A percentile compares a stretch with the other conserved stretches of the same genome.
Conservation (phyloP, 345 rosid genomes). For the Erysimum cheiranthoides region DNA sequence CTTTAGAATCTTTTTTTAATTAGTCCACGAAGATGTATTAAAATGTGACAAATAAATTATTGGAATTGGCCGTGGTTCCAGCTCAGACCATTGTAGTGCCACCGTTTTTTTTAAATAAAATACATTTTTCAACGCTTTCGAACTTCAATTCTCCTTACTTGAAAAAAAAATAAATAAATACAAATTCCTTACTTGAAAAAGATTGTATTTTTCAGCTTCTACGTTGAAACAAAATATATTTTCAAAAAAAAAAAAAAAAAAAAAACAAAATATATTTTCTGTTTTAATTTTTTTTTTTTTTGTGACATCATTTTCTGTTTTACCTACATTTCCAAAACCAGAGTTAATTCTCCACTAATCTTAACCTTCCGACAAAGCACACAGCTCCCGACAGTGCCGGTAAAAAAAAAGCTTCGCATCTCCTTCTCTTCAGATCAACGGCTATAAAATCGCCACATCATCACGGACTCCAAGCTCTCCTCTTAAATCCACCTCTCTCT, state of each 20-base stretch:
- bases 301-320: too few species aligned
- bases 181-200: too few species aligned
- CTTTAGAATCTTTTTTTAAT: too few species aligned
- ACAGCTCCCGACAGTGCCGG: conserved; percentile 33
- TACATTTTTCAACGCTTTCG: neutral
- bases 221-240: too few species aligned
- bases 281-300: too few species aligned
- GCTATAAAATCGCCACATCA: neutral
- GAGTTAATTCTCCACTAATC: neutral
- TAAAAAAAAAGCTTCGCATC: conserved; percentile 17
- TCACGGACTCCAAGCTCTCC: conserved; percentile 23
- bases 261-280: too few species aligned
- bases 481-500: conserved; percentile 37
- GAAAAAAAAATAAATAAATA: neutral
- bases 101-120: neutral
- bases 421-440: conserved; percentile 36
- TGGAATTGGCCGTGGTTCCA: neutral
- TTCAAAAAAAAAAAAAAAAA: too few species aligned
- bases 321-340: neutral
- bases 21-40: too few species aligned
- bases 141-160: neutral
- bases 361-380: conserved; percentile 41
- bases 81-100: conserved; percentile 12
- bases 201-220: too few species aligned
- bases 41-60: too few species aligned